Conservation (phyloP, 257 asterid species). For the Linderniella brevidens region DNA sequence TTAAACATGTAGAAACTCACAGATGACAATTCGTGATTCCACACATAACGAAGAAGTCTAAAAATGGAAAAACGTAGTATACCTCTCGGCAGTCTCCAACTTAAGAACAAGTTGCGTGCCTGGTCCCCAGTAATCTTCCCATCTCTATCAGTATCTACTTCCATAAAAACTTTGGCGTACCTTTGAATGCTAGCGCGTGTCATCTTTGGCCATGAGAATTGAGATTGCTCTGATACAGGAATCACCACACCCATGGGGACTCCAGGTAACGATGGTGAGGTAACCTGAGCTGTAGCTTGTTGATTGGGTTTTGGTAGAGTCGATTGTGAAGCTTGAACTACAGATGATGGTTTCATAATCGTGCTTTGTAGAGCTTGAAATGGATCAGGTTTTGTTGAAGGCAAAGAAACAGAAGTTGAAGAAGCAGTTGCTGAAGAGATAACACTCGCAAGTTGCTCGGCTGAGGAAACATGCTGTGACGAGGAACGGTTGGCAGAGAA, state of each 20-base stretch:
- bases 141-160: constrained; percentile 80
- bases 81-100: constrained; percentile 97
- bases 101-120: constrained; percentile 81
- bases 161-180: constrained; percentile 79
- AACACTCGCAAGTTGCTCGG: constrained; percentile 27
- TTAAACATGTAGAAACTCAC: not conserved
- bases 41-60: not conserved
- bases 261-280: constrained; percentile 36
- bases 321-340: constrained; percentile 31
- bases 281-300: constrained; percentile 39
- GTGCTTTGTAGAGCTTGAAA: constrained; percentile 62
- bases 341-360: constrained; percentile 34
- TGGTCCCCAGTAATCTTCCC: constrained; percentile 83
- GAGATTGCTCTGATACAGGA: constrained; percentile 42
- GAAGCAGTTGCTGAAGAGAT: constrained; percentile 40
- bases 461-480: constrained; percentile 30
- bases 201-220: constrained; percentile 89
- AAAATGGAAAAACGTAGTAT: constrained; percentile 5
- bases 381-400: constrained; percentile 54
- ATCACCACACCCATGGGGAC: constrained; percentile 26
- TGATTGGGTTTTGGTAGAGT: constrained; percentile 44
- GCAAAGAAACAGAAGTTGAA: constrained; percentile 24
- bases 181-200: constrained; percentile 84
- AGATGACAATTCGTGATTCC: not conserved
- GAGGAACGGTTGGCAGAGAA: constrained; percentile 42